Conservation (phyloP, 805 yeast genomes). For the Yarrowia sp. region DNA sequence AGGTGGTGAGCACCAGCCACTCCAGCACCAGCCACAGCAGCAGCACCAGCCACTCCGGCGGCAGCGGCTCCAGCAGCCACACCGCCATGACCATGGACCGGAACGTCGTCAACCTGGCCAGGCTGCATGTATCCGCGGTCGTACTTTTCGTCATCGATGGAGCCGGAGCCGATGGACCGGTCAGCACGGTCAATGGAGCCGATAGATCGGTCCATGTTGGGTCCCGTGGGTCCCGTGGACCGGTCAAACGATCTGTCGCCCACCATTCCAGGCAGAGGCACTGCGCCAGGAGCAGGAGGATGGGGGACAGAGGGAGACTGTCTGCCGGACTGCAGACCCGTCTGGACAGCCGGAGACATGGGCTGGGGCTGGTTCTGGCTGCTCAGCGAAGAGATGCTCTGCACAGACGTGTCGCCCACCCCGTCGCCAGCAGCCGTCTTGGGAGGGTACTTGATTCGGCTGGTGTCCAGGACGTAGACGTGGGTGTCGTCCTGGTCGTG, state of each 20-base stretch:
- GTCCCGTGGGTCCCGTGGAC: neutral
- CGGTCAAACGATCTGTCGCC: conserved; percentile 14
- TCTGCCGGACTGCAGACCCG: conserved; percentile 10
- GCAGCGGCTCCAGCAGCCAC: conserved; percentile 25
- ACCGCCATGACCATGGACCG: neutral
- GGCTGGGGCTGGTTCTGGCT: conserved; percentile 4
- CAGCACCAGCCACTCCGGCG: conserved; percentile 40
- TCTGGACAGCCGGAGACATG: neutral
- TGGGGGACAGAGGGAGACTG: conserved; percentile 16
- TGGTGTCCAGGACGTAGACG: conserved; percentile 68
- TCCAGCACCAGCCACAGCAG: conserved; percentile 38
- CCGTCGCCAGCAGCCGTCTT: conserved; percentile 42
- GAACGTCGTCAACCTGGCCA: conserved; percentile 7
- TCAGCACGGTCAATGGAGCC: neutral
- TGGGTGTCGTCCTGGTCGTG: conserved; percentile 62
- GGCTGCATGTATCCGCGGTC: conserved; percentile 15
- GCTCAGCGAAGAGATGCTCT: conserved; percentile 7
- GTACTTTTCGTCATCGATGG: conserved; percentile 28
- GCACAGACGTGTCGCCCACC: conserved; percentile 31
- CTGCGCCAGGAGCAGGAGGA: conserved; percentile 35
- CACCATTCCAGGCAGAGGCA: conserved; percentile 24
- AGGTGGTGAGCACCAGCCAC: conserved; percentile 25
- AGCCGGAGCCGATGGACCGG: conserved; percentile 28
- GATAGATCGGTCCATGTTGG: conserved; percentile 4
- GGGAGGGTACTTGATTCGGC: conserved; percentile 55